Conservation (phyloP, 192 early-diverging fungal genomes). For the Backusella tuberculispora region DNA sequence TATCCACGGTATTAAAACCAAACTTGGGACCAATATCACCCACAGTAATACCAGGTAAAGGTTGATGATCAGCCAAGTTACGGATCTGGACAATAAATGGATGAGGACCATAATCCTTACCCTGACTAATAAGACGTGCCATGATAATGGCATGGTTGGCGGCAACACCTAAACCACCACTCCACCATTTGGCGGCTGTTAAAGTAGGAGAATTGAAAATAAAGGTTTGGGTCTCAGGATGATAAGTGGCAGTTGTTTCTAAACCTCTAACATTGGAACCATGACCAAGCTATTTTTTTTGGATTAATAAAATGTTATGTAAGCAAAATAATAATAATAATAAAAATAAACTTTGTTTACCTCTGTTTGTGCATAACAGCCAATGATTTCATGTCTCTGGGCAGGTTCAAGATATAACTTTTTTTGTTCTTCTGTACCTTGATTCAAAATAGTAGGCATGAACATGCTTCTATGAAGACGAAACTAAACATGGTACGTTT, state of each 20-base stretch:
- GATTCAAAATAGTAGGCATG: slow-evolving; percentile 75
- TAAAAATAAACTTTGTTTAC: slow-evolving; percentile 41
- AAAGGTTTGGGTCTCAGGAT: slow-evolving; percentile 75
- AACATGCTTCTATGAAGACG: slow-evolving; percentile 83
- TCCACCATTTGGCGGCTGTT: slow-evolving; percentile 67
- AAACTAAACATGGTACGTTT: slow-evolving; percentile 44
- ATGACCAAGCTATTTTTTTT: slow-evolving; percentile 51
- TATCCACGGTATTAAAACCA: slow-evolving; percentile 39
- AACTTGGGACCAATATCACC: slow-evolving; percentile 73
- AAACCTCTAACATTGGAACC: slow-evolving; percentile 88
- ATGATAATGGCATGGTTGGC: slow-evolving; percentile 65
- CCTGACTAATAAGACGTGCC: slow-evolving; percentile 60
- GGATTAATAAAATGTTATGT: slow-evolving; percentile 2
- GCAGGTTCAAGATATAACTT: slow-evolving; percentile 74
- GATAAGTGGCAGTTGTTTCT: slow-evolving; percentile 89
- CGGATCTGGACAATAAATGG: slow-evolving; percentile 69
- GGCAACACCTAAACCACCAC: slow-evolving; percentile 60
- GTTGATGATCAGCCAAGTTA: slow-evolving; percentile 58
- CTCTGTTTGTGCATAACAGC: slow-evolving; percentile 91
- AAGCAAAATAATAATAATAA: background rate
- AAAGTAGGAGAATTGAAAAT: slow-evolving; percentile 61
- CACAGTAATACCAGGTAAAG: slow-evolving; percentile 61
- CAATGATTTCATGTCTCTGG: slow-evolving; percentile 74
- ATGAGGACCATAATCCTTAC: slow-evolving; percentile 66
- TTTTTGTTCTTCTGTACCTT: slow-evolving; percentile 78